Evolutionary conservation across 176 grass and related monocot species (phyloP).

Genomic region (Thinopyrum elongatum): DNA sequence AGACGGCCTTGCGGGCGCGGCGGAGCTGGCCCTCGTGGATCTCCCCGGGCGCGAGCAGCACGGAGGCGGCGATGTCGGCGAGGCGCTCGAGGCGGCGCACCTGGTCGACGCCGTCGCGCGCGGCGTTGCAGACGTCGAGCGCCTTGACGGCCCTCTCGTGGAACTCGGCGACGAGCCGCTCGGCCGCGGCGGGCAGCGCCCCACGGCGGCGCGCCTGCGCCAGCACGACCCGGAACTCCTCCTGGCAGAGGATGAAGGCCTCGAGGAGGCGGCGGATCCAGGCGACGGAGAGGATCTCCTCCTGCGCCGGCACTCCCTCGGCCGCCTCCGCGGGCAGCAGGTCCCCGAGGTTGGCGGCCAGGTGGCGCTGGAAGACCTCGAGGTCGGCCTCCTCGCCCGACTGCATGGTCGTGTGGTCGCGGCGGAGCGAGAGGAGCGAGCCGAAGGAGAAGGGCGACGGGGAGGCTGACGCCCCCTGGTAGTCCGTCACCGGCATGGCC

Average conservation of each 20-base stretch:
- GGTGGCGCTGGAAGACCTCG: constrained; percentile 40
- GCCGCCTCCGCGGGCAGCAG: constrained; percentile 26
- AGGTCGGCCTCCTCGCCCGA: constrained; percentile 25
- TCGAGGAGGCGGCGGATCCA: constrained; percentile 87
- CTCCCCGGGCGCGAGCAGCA: constrained; percentile 41
- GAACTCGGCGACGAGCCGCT: constrained; percentile 74
- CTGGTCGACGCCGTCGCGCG: constrained; percentile 77
- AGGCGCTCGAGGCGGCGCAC: constrained; percentile 71
- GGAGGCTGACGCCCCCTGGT: constrained; percentile 47
- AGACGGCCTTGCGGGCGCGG: constrained; percentile 67
- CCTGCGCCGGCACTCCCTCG: neutral
- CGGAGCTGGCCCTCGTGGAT: constrained; percentile 64
- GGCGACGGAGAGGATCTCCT: constrained; percentile 62
- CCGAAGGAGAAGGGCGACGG: constrained; percentile 31
- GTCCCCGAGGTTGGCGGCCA: constrained; percentile 55
- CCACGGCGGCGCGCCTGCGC: constrained; percentile 58
- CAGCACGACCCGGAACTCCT: constrained; percentile 78
- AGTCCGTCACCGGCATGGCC: constrained; percentile 82
- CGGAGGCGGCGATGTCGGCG: constrained; percentile 63
- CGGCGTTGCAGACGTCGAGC: constrained; percentile 93
- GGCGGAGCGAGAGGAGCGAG: constrained; percentile 30
- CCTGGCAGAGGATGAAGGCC: constrained; percentile 75
- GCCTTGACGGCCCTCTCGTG: constrained; percentile 85
- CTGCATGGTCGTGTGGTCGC: constrained; percentile 19
- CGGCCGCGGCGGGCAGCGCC: constrained; percentile 37